Evolutionary conservation across 352 stramenopile species (phyloP).

Genomic region (Globisporangium spiculum): DNA sequence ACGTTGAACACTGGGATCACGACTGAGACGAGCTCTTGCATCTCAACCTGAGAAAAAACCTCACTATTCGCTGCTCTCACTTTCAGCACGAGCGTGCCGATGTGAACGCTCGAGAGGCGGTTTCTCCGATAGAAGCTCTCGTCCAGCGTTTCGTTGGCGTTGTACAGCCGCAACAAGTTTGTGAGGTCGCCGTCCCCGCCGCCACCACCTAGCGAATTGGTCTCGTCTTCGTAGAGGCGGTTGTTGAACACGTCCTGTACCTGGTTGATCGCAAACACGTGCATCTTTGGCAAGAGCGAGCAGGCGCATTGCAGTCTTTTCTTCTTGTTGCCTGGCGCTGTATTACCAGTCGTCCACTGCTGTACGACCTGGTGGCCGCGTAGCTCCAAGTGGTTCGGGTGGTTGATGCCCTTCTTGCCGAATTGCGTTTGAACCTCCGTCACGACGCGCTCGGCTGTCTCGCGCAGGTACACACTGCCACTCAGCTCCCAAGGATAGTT

Average conservation of each 20-base stretch:
- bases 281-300: slow-evolving; percentile 50
- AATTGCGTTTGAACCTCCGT: slow-evolving; percentile 26
- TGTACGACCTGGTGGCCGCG: slow-evolving; percentile 49
- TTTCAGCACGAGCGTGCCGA: slow-evolving; percentile 63
- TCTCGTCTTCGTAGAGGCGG: slow-evolving; percentile 43
- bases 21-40: slow-evolving; percentile 40
- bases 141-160: slow-evolving; percentile 44
- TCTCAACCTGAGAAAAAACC: background rate
- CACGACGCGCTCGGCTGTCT: slow-evolving; percentile 32
- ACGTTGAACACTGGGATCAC: slow-evolving; percentile 78
- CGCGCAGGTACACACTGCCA: slow-evolving; percentile 63
- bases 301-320: slow-evolving; percentile 41
- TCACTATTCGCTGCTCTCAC: background rate
- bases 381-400: slow-evolving; percentile 67
- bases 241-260: slow-evolving; percentile 81
- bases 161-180: slow-evolving; percentile 30
- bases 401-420: slow-evolving; percentile 33
- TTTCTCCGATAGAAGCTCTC: slow-evolving; percentile 47
- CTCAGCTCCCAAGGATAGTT: slow-evolving; percentile 88
- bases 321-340: slow-evolving; percentile 10
- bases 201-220: slow-evolving; percentile 11
- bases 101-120: slow-evolving; percentile 72
- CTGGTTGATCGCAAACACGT: slow-evolving; percentile 84
- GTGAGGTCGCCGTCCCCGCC: slow-evolving; percentile 25
- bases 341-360: slow-evolving; percentile 8